phyloP scores from a whole-genome alignment of 108 stramenopile genomes.

The Fragilaria crotonensis region DNA sequence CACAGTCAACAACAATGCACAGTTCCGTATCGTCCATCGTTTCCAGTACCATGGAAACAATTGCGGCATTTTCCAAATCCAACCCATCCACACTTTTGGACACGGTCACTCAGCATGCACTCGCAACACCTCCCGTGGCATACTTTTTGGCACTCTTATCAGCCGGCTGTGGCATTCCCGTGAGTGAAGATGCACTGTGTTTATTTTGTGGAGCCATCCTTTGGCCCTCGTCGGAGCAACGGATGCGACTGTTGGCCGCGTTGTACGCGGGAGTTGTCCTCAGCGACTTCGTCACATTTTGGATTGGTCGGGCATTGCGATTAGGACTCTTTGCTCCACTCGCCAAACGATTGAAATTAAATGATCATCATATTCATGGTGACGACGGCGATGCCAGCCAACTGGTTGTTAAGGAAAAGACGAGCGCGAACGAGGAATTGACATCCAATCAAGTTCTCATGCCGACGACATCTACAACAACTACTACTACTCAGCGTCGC shows the following conservation, averaged over 20 bases:
- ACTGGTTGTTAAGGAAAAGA: too few species aligned
- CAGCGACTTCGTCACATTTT: conserved; percentile 5
- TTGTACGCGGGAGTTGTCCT: conserved; percentile 11
- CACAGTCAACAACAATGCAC: too few species aligned
- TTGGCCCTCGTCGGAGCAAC: conserved; percentile 6
- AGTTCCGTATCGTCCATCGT: too few species aligned
- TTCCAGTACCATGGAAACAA: not conserved
- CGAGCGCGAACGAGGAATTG: too few species aligned
- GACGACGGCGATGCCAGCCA: conserved; percentile 9
- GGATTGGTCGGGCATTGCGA: conserved; percentile 12
- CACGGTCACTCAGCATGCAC: conserved; percentile 1
- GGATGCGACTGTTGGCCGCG: conserved; percentile 25
- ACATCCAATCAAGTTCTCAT: too few species aligned
- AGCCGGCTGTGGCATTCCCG: conserved; percentile 10
- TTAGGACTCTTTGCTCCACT: conserved; percentile 24
- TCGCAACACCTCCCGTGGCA: conserved; percentile 6
- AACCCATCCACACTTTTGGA: not conserved
- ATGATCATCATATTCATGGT: conserved; percentile 2
- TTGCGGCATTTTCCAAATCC: conserved; percentile 8
- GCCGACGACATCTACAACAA: too few species aligned
- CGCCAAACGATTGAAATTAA: conserved; percentile 16
- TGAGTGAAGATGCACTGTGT: conserved; percentile 20
- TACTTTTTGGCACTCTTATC: conserved; percentile 7
- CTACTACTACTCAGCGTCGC: not conserved
- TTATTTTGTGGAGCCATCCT: conserved; percentile 10